These are phyloP conservation scores for Pseudomonodictys pantanalensis DNA, from an alignment of 495 filamentous ascomycete genomes.

Conservation along the genomic window DNA sequence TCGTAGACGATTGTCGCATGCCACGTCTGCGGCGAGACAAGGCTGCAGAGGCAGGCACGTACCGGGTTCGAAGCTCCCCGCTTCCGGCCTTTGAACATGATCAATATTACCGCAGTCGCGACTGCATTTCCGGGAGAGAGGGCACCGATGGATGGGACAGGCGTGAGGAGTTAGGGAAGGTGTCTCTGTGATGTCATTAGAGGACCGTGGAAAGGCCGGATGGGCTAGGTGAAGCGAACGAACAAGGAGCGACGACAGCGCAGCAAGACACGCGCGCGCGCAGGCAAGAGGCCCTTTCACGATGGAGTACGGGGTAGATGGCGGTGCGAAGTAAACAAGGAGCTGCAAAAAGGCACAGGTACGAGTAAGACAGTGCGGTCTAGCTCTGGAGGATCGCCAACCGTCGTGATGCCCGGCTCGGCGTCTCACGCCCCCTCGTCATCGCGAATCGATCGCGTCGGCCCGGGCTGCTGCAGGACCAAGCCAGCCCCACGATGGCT, in stretches of 20 bases:
- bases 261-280: too few relatives aligned
- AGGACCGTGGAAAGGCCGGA: slow-evolving; percentile 4
- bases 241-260: neutral
- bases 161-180: neutral
- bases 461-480: too few relatives aligned
- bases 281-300: too few relatives aligned
- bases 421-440: slow-evolving; percentile 4
- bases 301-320: too few relatives aligned
- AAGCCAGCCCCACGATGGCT: too few relatives aligned
- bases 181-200: slow-evolving; percentile 12
- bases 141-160: neutral
- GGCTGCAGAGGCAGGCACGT: slow-evolving; percentile 2
- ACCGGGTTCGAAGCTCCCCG: slow-evolving; percentile 35
- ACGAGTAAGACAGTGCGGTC: too few relatives aligned
- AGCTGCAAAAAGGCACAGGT: neutral
- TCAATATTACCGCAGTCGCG: slow-evolving; percentile 10
- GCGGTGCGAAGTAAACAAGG: too few relatives aligned
- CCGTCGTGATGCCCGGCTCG: neutral
- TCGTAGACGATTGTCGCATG: neutral
- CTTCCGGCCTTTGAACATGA: slow-evolving; percentile 37
- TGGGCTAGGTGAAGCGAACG: neutral
- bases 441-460: neutral
- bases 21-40: neutral
- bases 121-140: slow-evolving; percentile 19
- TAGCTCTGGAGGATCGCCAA: too few relatives aligned